Conservation (phyloP, 495 filamentous ascomycete genomes). For the Aspergillus panamensis region DNA sequence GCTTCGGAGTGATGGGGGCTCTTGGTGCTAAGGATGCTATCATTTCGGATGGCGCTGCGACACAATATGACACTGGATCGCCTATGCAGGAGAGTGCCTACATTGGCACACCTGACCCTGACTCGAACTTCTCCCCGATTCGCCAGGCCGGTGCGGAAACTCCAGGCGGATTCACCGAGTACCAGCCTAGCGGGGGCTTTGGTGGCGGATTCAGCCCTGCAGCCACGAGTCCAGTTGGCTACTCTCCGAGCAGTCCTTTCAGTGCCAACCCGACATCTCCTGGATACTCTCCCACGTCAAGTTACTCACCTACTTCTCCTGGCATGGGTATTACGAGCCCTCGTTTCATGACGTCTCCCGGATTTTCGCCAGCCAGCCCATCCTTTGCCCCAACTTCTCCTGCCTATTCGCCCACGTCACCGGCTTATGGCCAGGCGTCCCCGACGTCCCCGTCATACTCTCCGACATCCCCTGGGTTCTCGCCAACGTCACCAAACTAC, state of each 20-base stretch:
- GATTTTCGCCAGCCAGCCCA: constrained; percentile 64
- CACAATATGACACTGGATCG: constrained; percentile 90
- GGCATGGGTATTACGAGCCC: constrained; percentile 57
- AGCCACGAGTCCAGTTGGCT: constrained; percentile 64
- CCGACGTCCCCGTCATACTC: constrained; percentile 72
- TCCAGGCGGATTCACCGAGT: constrained; percentile 69
- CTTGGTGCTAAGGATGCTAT: constrained; percentile 69
- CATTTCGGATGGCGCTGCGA: constrained; percentile 76
- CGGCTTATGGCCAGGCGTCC: constrained; percentile 59
- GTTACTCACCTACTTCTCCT: constrained; percentile 62
- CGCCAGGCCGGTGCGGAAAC: constrained; percentile 69
- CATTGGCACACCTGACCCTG: constrained; percentile 71
- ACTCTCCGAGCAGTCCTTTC: constrained; percentile 74
- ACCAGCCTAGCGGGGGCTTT: constrained; percentile 50
- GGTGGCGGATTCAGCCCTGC: constrained; percentile 64
- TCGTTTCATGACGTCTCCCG: constrained; percentile 49
- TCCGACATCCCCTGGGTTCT: constrained; percentile 81
- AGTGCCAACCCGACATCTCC: constrained; percentile 72
- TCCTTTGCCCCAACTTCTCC: constrained; percentile 72
- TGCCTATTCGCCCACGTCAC: constrained; percentile 81
- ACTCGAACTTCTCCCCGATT: constrained; percentile 87
- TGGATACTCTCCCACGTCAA: constrained; percentile 71
- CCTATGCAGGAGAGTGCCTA: constrained; percentile 78
- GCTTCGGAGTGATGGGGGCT: constrained; percentile 71
- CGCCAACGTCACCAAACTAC: constrained; percentile 65